phyloP scores from a whole-genome alignment of 352 stramenopile species.

The Phytophthora hibernalis region DNA sequence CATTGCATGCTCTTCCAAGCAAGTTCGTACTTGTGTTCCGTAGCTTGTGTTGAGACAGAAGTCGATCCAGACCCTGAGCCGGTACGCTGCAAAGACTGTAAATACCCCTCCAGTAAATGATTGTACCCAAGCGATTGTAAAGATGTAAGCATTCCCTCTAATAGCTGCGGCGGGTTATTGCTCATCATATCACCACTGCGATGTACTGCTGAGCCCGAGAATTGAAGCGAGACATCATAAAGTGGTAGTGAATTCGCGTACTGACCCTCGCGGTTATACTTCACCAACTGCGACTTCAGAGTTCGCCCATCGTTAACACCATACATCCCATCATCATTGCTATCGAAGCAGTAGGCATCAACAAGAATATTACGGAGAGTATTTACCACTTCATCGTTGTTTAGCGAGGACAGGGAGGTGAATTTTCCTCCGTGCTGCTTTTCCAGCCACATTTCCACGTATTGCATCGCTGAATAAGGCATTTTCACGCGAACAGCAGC shows the following conservation, averaged over 20 bases:
- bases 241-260: slow-evolving; percentile 71
- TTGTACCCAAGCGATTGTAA: slow-evolving; percentile 77
- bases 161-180: slow-evolving; percentile 18
- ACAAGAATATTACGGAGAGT: slow-evolving; percentile 64
- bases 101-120: slow-evolving; percentile 68
- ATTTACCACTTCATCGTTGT: slow-evolving; percentile 41
- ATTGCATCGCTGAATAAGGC: slow-evolving; percentile 91
- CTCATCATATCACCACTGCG: background rate
- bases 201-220: slow-evolving; percentile 28
- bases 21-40: slow-evolving; percentile 77
- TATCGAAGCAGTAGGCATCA: slow-evolving; percentile 67
- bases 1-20: slow-evolving; percentile 87
- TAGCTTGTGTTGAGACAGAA: slow-evolving; percentile 24
- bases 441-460: slow-evolving; percentile 90
- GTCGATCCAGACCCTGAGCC: background rate
- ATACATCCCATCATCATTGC: slow-evolving; percentile 78
- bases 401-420: slow-evolving; percentile 41
- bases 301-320: slow-evolving; percentile 81
- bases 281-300: slow-evolving; percentile 72
- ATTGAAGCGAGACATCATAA: slow-evolving; percentile 78
- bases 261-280: slow-evolving; percentile 72
- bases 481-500: slow-evolving; percentile 80
- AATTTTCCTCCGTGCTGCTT: slow-evolving; percentile 55
- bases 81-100: slow-evolving; percentile 43
- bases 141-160: slow-evolving; percentile 67